These are phyloP conservation scores for Acanthamoeba healyi DNA, from an alignment of 208 protist species.

Conservation along the genomic window DNA sequence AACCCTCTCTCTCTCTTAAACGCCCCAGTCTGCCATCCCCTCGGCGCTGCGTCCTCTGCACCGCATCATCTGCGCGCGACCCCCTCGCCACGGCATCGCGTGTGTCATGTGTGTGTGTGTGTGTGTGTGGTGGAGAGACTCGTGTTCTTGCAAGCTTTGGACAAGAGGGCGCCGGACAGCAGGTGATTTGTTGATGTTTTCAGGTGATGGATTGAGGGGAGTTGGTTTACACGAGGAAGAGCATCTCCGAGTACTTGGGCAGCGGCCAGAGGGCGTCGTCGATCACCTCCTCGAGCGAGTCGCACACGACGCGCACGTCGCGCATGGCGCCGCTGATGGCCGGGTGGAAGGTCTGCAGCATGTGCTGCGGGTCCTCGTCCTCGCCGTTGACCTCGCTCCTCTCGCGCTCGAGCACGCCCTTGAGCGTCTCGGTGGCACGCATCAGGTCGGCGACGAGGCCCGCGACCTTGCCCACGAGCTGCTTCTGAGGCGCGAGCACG, in stretches of 20 bases:
- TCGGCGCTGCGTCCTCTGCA: no score
- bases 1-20: no score
- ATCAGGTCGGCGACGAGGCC: constrained; percentile 64
- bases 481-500: constrained; percentile 37
- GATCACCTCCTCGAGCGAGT: constrained; percentile 82
- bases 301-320: constrained; percentile 77
- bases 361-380: constrained; percentile 50
- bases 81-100: no score
- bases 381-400: constrained; percentile 73
- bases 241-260: constrained; percentile 82
- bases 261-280: constrained; percentile 80
- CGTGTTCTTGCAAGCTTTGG: neutral
- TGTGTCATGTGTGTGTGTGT: no score
- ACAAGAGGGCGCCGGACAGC: neutral
- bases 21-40: no score
- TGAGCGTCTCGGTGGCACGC: constrained; percentile 45
- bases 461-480: constrained; percentile 31
- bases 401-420: constrained; percentile 56
- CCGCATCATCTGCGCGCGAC: no score
- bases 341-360: constrained; percentile 72
- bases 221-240: constrained; percentile 77
- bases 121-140: no score
- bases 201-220: no score
- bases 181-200: no score
- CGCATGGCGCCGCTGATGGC: constrained; percentile 81